Evolutionary conservation across 139 green algal species (phyloP).

Genomic region (Coccomyxa sp.): DNA sequence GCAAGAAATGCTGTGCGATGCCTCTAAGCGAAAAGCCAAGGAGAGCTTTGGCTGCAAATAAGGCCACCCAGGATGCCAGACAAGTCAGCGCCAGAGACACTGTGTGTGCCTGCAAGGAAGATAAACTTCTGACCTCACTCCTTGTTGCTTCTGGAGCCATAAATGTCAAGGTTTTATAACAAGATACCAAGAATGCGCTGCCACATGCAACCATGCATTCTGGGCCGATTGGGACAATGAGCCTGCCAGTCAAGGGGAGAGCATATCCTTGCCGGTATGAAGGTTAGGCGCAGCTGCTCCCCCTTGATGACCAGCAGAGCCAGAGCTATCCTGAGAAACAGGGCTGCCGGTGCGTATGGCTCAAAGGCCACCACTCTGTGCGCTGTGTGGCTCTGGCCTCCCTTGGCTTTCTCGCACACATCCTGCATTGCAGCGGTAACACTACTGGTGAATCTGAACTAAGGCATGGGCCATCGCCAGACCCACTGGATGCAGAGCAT

Average conservation of each 20-base stretch:
- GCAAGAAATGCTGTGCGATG: neutral
- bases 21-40: neutral
- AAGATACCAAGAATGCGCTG: neutral
- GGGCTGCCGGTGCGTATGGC: slow-evolving; percentile 59
- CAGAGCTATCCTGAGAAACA: slow-evolving; percentile 56
- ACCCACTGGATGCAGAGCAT: neutral
- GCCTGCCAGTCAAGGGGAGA: neutral
- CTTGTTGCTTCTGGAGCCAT: neutral
- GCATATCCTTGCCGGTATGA: neutral
- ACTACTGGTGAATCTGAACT: too few species aligned
- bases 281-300: neutral
- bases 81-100: neutral
- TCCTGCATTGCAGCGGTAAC: slow-evolving; percentile 35
- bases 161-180: neutral
- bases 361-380: slow-evolving; percentile 63
- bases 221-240: neutral
- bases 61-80: neutral
- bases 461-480: too few species aligned
- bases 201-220: neutral
- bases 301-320: slow-evolving; percentile 1
- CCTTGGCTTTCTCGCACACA: slow-evolving; percentile 54
- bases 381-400: slow-evolving; percentile 53
- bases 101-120: neutral
- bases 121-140: neutral
- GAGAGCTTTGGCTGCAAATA: neutral